These are phyloP conservation scores for Fusarium chuoi DNA, from an alignment of 2,329 filamentous ascomycete species.

Conservation along the genomic window DNA sequence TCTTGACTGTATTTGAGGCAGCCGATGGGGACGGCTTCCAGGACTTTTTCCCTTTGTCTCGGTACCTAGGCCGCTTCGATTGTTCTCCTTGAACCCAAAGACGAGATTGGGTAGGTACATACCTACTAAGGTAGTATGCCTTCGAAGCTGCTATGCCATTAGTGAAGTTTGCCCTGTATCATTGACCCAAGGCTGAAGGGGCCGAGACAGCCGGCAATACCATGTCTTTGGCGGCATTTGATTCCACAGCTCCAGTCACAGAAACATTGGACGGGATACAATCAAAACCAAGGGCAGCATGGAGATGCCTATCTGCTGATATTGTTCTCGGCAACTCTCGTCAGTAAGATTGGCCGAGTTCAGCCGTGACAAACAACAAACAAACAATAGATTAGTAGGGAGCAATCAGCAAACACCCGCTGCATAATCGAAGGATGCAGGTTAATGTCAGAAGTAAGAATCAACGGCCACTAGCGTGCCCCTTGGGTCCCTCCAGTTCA, in stretches of 20 bases:
- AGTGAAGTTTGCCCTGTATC: constrained; percentile 8
- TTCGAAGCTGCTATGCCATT: background rate
- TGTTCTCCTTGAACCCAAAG: background rate
- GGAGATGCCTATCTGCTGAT: background rate
- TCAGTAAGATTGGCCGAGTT: background rate
- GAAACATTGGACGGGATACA: background rate
- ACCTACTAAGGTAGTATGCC: background rate
- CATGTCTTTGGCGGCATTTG: constrained; percentile 12
- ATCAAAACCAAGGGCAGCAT: background rate
- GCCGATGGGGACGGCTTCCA: background rate
- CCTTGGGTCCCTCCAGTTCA: constrained; percentile 23
- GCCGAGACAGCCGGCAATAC: constrained; percentile 26
- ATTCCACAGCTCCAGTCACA: background rate
- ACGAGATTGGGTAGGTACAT: background rate
- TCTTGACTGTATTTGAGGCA: background rate
- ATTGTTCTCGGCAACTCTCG: background rate
- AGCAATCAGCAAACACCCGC: background rate
- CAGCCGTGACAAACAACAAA: background rate
- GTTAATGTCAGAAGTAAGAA: constrained; percentile 24
- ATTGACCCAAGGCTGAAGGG: constrained; percentile 4
- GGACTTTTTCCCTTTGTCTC: background rate
- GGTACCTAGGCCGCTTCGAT: background rate
- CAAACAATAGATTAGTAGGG: background rate
- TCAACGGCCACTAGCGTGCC: constrained; percentile 40
- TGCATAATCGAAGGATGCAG: constrained; percentile 23